Evolutionary conservation across 2,329 filamentous ascomycete species (phyloP).

Genomic region (Drechmeria coniospora): DNA sequence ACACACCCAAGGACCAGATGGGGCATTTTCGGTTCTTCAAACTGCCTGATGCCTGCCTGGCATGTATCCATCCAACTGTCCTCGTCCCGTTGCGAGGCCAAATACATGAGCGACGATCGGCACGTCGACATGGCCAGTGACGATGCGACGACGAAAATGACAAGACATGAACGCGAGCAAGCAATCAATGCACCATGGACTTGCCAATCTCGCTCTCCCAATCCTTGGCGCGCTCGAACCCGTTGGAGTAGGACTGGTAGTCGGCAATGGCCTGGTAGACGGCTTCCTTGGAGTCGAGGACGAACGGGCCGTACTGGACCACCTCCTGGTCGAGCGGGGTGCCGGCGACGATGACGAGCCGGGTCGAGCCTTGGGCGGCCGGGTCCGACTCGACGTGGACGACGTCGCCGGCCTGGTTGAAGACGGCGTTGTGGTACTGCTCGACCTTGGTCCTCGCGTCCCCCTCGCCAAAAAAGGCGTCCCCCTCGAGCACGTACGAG

Average conservation of each 20-base stretch:
- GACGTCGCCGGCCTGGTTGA: slow-evolving; percentile 63
- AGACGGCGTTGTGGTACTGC: slow-evolving; percentile 79
- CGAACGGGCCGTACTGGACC: slow-evolving; percentile 75
- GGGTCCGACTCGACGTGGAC: slow-evolving; percentile 56
- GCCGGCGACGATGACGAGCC: slow-evolving; percentile 61
- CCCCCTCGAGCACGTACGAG: slow-evolving; percentile 68
- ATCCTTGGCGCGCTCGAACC: slow-evolving; percentile 62
- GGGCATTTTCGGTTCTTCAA: too few species aligned
- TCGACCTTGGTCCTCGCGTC: slow-evolving; percentile 36
- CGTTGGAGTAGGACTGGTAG: slow-evolving; percentile 57
- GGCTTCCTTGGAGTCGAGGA: slow-evolving; percentile 55
- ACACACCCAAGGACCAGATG: too few species aligned
- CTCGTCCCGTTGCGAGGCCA: too few species aligned
- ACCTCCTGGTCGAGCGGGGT: slow-evolving; percentile 66
- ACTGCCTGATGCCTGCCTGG: too few species aligned
- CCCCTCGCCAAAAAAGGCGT: slow-evolving; percentile 44
- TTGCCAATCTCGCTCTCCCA: slow-evolving; percentile 85
- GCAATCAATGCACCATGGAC: slow-evolving; percentile 42
- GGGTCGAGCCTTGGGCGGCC: slow-evolving; percentile 40
- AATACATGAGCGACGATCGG: too few species aligned
- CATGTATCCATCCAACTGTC: too few species aligned
- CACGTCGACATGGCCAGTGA: too few species aligned
- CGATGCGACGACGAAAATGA: too few species aligned
- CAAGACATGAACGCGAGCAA: too few species aligned
- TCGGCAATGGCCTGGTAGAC: slow-evolving; percentile 65